Evolutionary conservation across 2,329 filamentous ascomycete species (phyloP).

Genomic region (Trichoderma sp.): DNA sequence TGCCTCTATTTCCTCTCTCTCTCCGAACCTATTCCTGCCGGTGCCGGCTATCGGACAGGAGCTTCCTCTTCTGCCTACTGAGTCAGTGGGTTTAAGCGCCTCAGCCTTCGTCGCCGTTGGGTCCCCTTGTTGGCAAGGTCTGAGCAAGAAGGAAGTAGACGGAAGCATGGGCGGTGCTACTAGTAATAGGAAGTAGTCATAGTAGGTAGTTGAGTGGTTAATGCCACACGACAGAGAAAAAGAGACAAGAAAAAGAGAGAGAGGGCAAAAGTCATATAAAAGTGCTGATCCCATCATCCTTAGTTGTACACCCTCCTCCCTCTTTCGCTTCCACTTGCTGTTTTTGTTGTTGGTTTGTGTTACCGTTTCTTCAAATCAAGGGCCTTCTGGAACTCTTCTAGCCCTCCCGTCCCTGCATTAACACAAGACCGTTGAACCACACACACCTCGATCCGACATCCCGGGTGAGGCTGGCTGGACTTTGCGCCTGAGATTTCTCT

Average conservation of each 20-base stretch:
- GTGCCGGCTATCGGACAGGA: conserved; percentile 18
- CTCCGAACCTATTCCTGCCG: not conserved
- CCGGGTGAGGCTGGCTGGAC: conserved; percentile 1
- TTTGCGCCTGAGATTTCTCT: conserved; percentile 4
- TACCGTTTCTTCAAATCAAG: not conserved
- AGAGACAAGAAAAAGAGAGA: not conserved
- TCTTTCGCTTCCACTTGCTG: not conserved
- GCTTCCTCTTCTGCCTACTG: not conserved
- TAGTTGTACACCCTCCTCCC: not conserved
- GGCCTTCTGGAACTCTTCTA: conserved; percentile 22
- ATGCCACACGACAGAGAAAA: not conserved
- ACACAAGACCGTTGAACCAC: not conserved
- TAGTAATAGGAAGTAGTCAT: no score
- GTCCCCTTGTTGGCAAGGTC: not conserved
- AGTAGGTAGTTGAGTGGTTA: no score
- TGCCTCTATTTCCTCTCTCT: not conserved
- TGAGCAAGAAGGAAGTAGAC: no score
- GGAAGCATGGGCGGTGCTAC: conserved; percentile 8
- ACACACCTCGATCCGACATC: not conserved
- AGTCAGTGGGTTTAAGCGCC: conserved; percentile 13
- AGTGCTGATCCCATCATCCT: not conserved
- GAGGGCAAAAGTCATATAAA: not conserved
- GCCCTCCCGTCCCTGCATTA: conserved; percentile 12
- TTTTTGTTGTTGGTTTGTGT: not conserved
- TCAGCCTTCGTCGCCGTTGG: not conserved